These are phyloP conservation scores for Monosporascus sp. DNA, from an alignment of 2,329 filamentous ascomycete genomes.

Conservation along the genomic window DNA sequence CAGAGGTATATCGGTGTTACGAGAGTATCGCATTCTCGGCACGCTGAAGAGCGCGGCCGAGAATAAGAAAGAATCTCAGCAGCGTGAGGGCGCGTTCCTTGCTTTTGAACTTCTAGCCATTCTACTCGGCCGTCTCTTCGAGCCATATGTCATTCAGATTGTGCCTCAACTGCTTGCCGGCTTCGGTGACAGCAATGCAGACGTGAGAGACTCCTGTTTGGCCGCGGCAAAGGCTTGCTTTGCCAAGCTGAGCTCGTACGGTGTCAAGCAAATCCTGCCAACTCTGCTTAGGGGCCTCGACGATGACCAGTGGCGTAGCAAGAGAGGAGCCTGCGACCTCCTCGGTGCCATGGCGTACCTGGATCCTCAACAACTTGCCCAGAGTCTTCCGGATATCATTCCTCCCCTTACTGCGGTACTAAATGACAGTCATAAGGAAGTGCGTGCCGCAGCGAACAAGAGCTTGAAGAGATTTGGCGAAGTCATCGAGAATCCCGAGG, in stretches of 20 bases:
- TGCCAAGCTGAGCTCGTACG: slow-evolving; percentile 85
- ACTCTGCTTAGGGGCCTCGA: slow-evolving; percentile 88
- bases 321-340: slow-evolving; percentile 95
- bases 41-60: slow-evolving; percentile 78
- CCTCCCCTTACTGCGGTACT: slow-evolving; percentile 89
- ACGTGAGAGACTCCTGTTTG: slow-evolving; percentile 88
- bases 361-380: slow-evolving; percentile 87
- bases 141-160: slow-evolving; percentile 94
- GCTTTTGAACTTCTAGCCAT: slow-evolving; percentile 87
- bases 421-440: slow-evolving; percentile 98
- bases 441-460: slow-evolving; percentile 84
- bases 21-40: slow-evolving; percentile 81
- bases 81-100: slow-evolving; percentile 82
- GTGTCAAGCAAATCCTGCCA: slow-evolving; percentile 90
- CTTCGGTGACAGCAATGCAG: slow-evolving; percentile 81
- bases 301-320: slow-evolving; percentile 95
- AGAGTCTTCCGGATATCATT: slow-evolving; percentile 92
- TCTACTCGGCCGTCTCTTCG: slow-evolving; percentile 82
- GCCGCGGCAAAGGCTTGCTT: slow-evolving; percentile 95
- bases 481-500: slow-evolving; percentile 95
- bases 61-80: slow-evolving; percentile 88
- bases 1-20: slow-evolving; percentile 74
- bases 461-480: slow-evolving; percentile 97
- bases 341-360: slow-evolving; percentile 98
- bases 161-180: slow-evolving; percentile 84